Percentiles rank a stretch among this genome's conserved stretches.
Conservation (phyloP, 2,329 filamentous ascomycete species). For the Fusarium aywerte region DNA sequence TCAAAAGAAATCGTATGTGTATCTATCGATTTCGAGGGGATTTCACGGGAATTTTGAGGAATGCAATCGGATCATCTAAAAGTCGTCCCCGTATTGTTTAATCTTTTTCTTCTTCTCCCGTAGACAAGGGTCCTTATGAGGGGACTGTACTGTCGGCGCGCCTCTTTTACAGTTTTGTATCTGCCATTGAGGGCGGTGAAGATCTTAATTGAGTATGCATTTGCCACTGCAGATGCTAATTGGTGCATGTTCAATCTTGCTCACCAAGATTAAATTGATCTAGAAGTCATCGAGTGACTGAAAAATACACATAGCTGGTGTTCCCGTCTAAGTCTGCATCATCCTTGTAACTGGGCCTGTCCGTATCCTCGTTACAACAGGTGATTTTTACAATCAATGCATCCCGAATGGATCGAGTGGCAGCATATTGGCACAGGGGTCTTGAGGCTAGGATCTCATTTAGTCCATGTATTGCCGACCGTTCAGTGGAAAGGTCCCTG, state of each 20-base stretch:
- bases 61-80: slow-evolving; percentile 33
- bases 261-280: slow-evolving; percentile 25
- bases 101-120: slow-evolving; percentile 9
- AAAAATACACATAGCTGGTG: not conserved
- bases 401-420: slow-evolving; percentile 37
- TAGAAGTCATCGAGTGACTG: slow-evolving; percentile 15
- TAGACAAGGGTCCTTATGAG: slow-evolving; percentile 16
- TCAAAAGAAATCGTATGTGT: slow-evolving; percentile 29
- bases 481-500: slow-evolving; percentile 3
- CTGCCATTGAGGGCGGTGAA: slow-evolving; percentile 37
- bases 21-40: slow-evolving; percentile 29
- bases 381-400: slow-evolving; percentile 41
- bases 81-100: slow-evolving; percentile 22
- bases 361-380: slow-evolving; percentile 35
- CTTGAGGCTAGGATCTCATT: slow-evolving; percentile 26
- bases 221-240: slow-evolving; percentile 6
- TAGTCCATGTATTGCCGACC: slow-evolving; percentile 23
- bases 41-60: slow-evolving; percentile 43
- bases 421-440: slow-evolving; percentile 20
- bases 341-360: slow-evolving; percentile 31
- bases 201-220: slow-evolving; percentile 24
- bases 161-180: slow-evolving; percentile 1
- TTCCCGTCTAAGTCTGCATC: slow-evolving; percentile 1
- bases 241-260: not conserved
- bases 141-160: not conserved